These are phyloP conservation scores for Tubosaeta sp. DNA, from an alignment of 768 basidiomycete species.

Conservation along the genomic window DNA sequence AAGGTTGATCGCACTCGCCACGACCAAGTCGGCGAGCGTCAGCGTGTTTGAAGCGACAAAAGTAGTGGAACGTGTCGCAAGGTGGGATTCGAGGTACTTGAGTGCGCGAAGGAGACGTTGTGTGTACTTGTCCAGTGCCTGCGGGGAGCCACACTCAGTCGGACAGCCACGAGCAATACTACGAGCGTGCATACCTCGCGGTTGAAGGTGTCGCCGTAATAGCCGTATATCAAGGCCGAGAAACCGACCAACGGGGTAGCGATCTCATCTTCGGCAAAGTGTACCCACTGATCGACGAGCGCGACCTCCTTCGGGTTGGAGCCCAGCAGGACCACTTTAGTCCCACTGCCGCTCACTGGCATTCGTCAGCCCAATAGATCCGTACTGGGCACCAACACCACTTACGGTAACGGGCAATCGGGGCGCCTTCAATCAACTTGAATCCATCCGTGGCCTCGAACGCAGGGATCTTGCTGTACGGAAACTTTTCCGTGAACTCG, in stretches of 20 bases:
- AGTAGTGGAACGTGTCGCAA: background rate
- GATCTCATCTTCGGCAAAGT: slow-evolving; percentile 3
- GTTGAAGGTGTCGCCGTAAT: no score
- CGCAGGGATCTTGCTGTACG: no score
- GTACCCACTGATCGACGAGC: slow-evolving; percentile 10
- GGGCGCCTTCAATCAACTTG: slow-evolving; percentile 3
- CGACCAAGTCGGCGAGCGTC: slow-evolving; percentile 15
- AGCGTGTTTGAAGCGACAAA: slow-evolving; percentile 9
- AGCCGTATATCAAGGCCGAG: no score
- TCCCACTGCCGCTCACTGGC: background rate
- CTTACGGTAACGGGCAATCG: slow-evolving; percentile 1
- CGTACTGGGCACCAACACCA: no score
- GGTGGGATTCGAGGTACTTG: background rate
- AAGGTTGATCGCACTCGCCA: slow-evolving; percentile 1
- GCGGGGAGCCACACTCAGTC: background rate
- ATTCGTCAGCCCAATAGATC: no score
- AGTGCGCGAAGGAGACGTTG: background rate
- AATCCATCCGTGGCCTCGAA: no score
- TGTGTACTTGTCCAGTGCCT: background rate
- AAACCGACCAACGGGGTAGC: no score
- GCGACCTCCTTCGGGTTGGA: slow-evolving; percentile 1
- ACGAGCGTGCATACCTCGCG: no score
- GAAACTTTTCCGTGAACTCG: no score
- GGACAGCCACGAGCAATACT: no score
- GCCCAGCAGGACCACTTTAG: background rate